These are phyloP conservation scores for Metarhizium rileyi DNA, from an alignment of 2,329 filamentous ascomycete species.

Conservation along the genomic window DNA sequence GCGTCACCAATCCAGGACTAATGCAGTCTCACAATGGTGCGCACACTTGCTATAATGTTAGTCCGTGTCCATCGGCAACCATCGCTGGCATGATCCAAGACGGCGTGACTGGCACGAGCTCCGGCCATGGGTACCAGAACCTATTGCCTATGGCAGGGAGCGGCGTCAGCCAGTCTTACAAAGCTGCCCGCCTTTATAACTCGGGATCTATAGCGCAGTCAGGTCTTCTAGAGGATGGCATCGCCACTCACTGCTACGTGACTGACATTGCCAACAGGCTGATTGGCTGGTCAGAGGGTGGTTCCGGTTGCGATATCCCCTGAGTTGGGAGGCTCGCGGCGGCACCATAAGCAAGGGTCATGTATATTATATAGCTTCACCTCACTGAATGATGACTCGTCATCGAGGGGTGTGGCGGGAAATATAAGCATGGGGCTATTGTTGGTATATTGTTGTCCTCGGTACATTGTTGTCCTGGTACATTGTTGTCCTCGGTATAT, in stretches of 20 bases:
- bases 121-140: constrained; percentile 33
- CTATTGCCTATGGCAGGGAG: constrained; percentile 20
- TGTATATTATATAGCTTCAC: too few species aligned
- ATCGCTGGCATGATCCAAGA: constrained; percentile 27
- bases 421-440: too few species aligned
- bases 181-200: constrained; percentile 39
- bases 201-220: constrained; percentile 28
- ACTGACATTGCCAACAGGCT: constrained; percentile 32
- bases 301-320: too few species aligned
- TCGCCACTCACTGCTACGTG: constrained; percentile 39
- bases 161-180: constrained; percentile 25
- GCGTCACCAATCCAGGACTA: constrained; percentile 31
- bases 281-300: constrained; percentile 4
- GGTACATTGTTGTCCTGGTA: too few species aligned
- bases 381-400: too few species aligned
- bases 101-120: constrained; percentile 29
- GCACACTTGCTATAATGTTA: constrained; percentile 25
- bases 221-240: constrained; percentile 27
- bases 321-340: too few species aligned
- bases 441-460: too few species aligned
- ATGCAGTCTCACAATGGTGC: constrained; percentile 28
- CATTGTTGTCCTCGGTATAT: too few species aligned
- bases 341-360: too few species aligned
- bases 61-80: constrained; percentile 15
- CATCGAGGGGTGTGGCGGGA: too few species aligned